These are phyloP conservation scores for Cupressus sempervirens DNA, from an alignment of 75 land plant genomes.

Conservation along the genomic window DNA sequence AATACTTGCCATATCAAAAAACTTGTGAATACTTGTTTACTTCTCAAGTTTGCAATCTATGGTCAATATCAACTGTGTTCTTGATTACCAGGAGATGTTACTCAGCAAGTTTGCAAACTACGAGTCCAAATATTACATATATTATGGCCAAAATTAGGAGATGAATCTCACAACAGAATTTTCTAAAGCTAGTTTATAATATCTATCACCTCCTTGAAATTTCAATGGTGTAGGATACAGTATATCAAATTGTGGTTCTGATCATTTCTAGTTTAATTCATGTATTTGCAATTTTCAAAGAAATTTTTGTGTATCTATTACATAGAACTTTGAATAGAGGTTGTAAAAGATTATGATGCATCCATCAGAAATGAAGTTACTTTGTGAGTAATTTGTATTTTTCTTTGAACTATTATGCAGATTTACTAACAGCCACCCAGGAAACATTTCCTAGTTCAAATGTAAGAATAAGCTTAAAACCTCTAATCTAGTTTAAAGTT, in stretches of 20 bases:
- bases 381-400: not conserved
- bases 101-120: no score
- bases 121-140: no score
- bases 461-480: conserved; percentile 29
- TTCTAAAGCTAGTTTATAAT: no score
- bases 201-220: not conserved
- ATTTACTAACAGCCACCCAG: conserved; percentile 71
- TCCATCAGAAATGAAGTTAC: not conserved
- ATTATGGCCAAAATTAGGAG: no score
- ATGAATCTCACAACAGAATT: no score
- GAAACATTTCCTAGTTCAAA: conserved; percentile 56
- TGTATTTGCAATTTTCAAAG: not conserved
- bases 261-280: not conserved
- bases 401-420: conserved; percentile 42
- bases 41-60: no score
- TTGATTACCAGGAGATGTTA: no score
- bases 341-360: not conserved
- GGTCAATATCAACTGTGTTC: no score
- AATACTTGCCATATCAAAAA: no score
- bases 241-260: not conserved
- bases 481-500: not conserved
- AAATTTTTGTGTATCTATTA: not conserved
- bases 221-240: not conserved
- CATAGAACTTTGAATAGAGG: not conserved
- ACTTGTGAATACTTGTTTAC: no score